Evolutionary conservation across 2,329 filamentous ascomycete genomes (phyloP).

Genomic region (Macrophomina tecta): DNA sequence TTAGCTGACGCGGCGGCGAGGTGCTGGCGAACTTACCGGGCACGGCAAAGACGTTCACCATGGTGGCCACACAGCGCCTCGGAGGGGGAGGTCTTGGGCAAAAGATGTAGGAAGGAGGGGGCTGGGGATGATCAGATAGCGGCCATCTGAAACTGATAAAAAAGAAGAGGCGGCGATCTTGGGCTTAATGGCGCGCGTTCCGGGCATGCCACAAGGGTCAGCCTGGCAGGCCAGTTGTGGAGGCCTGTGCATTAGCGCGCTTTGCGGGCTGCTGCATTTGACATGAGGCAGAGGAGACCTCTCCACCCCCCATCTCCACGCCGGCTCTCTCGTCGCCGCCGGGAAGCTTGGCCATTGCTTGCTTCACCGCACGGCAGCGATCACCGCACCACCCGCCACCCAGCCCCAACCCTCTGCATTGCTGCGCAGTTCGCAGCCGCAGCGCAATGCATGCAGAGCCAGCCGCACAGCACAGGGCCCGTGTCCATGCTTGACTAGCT

Average conservation of each 20-base stretch:
- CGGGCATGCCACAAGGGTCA: slow-evolving; percentile 14
- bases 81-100: slow-evolving; percentile 22
- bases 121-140: slow-evolving; percentile 16
- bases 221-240: background rate
- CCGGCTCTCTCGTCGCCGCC: background rate
- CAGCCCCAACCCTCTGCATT: background rate
- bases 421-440: slow-evolving; percentile 6
- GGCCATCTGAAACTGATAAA: slow-evolving; percentile 5
- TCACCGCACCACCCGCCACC: background rate
- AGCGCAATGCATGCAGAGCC: slow-evolving; percentile 1
- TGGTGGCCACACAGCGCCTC: slow-evolving; percentile 40
- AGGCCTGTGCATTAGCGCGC: slow-evolving; percentile 18
- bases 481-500: slow-evolving; percentile 6
- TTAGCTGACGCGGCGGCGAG: background rate
- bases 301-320: background rate
- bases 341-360: slow-evolving; percentile 9
- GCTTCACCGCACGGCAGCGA: slow-evolving; percentile 2
- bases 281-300: background rate
- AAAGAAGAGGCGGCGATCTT: slow-evolving; percentile 11
- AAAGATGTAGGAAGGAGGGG: background rate
- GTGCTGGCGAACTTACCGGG: slow-evolving; percentile 56
- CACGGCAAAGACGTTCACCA: slow-evolving; percentile 74
- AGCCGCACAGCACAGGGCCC: background rate
- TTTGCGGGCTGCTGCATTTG: background rate
- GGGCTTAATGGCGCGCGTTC: background rate